phyloP scores from a whole-genome alignment of 2,329 filamentous ascomycete genomes.

The Pseudopithomyces maydicus region DNA sequence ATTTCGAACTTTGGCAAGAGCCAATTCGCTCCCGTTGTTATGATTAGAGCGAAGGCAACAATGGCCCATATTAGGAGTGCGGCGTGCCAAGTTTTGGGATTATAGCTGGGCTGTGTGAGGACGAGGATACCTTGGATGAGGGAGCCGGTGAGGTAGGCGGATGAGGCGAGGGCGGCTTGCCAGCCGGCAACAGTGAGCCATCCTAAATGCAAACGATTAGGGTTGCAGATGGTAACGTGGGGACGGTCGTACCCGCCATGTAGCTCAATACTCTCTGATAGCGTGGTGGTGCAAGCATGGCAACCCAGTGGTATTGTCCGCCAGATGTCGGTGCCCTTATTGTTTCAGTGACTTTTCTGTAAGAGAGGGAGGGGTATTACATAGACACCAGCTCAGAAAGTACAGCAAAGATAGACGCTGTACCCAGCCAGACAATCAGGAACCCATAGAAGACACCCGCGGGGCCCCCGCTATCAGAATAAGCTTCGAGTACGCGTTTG shows the following conservation, averaged over 20 bases:
- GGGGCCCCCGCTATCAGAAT: constrained; percentile 17
- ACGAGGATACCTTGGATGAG: constrained; percentile 25
- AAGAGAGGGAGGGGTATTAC: neutral
- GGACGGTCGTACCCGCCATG: neutral
- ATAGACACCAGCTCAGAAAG: constrained; percentile 29
- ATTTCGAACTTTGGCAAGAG: constrained; percentile 51
- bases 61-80: constrained; percentile 53
- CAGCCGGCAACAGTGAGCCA: constrained; percentile 47
- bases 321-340: neutral
- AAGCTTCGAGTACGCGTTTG: neutral
- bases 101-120: constrained; percentile 42
- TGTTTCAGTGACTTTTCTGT: too few relatives aligned
- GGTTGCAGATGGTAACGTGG: neutral
- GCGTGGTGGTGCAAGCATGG: constrained; percentile 43
- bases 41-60: constrained; percentile 28
- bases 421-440: constrained; percentile 18
- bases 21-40: constrained; percentile 49
- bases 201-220: constrained; percentile 24
- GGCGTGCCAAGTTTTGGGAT: constrained; percentile 50
- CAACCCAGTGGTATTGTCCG: constrained; percentile 38
- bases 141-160: constrained; percentile 22
- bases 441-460: constrained; percentile 20
- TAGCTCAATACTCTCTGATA: constrained; percentile 15
- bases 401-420: constrained; percentile 12
- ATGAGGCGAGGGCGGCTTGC: constrained; percentile 37